Percentiles rank a stretch among this genome's conserved stretches.
Conservation (phyloP, 169 alveolate genomes). For the Miamiensis avidus region DNA sequence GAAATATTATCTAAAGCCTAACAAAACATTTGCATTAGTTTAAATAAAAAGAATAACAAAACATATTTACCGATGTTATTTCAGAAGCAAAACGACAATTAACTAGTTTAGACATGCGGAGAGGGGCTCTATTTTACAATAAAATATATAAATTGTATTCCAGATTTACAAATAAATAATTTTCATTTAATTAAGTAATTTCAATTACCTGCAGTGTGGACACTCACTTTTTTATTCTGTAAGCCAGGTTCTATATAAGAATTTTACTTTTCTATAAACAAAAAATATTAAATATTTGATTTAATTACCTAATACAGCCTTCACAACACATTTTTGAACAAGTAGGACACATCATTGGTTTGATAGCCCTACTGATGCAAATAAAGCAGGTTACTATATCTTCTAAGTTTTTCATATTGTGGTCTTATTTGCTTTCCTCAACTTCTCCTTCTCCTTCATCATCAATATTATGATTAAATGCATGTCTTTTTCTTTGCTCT, state of each 20-base stretch:
- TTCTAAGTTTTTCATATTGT: slow-evolving; percentile 39
- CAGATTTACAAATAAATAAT: too few relatives aligned
- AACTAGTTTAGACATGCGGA: slow-evolving; percentile 68
- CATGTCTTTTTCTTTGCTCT: too few relatives aligned
- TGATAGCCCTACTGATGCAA: slow-evolving; percentile 67
- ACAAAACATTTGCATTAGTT: slow-evolving; percentile 31
- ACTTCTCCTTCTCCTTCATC: neutral
- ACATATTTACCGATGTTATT: slow-evolving; percentile 57
- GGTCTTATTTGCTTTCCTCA: neutral
- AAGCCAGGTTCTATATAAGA: slow-evolving; percentile 54
- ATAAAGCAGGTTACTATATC: slow-evolving; percentile 82
- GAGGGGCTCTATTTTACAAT: too few relatives aligned
- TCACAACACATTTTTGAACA: slow-evolving; percentile 86
- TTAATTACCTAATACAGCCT: slow-evolving; percentile 66
- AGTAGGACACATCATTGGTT: slow-evolving; percentile 85
- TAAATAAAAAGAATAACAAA: slow-evolving; percentile 24
- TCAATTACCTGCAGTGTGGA: slow-evolving; percentile 76
- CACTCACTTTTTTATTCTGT: slow-evolving; percentile 72
- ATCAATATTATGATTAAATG: too few relatives aligned
- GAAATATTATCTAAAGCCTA: neutral
- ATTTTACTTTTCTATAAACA: too few relatives aligned
- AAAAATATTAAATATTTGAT: too few relatives aligned
- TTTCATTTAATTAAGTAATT: too few relatives aligned
- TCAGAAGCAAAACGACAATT: slow-evolving; percentile 80
- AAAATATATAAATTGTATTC: too few relatives aligned